Base-by-base conservation (phyloP, 306 rosid species). In the Cucurbita maxima region DNA sequence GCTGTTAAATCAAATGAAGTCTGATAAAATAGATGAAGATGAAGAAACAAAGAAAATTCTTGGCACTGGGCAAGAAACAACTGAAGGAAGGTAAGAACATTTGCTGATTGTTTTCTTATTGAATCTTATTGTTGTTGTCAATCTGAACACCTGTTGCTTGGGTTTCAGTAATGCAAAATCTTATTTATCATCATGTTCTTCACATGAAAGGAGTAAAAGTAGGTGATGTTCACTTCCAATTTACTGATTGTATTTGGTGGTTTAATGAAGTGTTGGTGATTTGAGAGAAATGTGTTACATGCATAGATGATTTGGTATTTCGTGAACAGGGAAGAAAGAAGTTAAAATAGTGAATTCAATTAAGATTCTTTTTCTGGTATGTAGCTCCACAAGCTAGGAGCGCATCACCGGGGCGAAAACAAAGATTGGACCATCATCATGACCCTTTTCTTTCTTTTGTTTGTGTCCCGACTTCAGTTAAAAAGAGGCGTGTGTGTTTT, bases 1-100 rank as follows among this genome's bases (percentile, higher is more conserved):
- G 22, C 73, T 88, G 60, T 54, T 85, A 81, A 84, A 87, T 8
- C 76, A 77, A 63, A 84, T 88, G 96, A 80, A 87, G 73, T 20
- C 71, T 58, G 91, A 84, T n/a, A 70, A 79, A 59, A 72, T 92
- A 9, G 80, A 60, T 9, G 85, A 78, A 74, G 86, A 85, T 10
- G 75, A 70, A 62, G 88, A 82, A 52, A 87, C 81, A 19, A 36
- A 22, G 76, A 69, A 81, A 54, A 79, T 88, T 75, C 76, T 86
- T 41, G 68, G 72, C 41, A 43, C 22, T 68, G 13, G 71, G 58
- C 75, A 76, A 14, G 80, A 84, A 20, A 66, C 67, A 64, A 56
- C 74, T 50, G 45, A 50, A 70, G 47, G 45, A 50, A 70, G 47
- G 59, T 70, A 7, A 70, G 58, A 50, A 11, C 25, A 34, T 30